These are phyloP conservation scores for Aspergillus carbonarius DNA, from an alignment of 2,329 filamentous ascomycete genomes.

Conservation along the genomic window DNA sequence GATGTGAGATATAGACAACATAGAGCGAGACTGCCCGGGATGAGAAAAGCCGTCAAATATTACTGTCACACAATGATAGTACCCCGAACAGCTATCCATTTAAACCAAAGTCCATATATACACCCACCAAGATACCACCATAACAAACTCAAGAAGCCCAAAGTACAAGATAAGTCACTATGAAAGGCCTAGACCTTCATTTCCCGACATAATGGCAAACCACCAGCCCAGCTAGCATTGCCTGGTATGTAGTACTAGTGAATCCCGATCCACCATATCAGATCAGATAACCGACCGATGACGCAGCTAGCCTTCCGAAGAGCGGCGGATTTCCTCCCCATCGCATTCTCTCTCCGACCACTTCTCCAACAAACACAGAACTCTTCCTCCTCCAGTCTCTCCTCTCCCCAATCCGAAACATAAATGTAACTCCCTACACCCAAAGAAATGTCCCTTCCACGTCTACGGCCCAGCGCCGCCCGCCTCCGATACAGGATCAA, in stretches of 20 bases:
- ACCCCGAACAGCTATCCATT: background rate
- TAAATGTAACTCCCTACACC: background rate
- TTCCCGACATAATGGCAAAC: background rate
- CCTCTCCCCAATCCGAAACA: background rate
- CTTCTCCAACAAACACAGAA: background rate
- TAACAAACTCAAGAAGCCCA: background rate
- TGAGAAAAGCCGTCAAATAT: background rate
- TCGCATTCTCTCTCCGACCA: background rate
- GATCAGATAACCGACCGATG: slow-evolving; percentile 20
- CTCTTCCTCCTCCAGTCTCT: background rate
- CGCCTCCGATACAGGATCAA: background rate
- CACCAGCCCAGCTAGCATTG: background rate
- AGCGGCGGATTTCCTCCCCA: slow-evolving; percentile 16
- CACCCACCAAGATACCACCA: background rate
- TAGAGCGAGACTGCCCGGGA: background rate
- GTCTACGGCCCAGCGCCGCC: slow-evolving; percentile 16
- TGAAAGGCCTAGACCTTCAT: background rate
- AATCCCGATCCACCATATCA: background rate
- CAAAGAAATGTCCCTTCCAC: slow-evolving; percentile 18
- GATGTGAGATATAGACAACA: background rate
- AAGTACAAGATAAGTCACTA: background rate
- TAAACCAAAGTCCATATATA: background rate
- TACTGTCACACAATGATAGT: background rate
- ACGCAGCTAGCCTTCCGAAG: slow-evolving; percentile 21
- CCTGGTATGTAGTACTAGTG: background rate